Evolutionary conservation across 139 green algal species (phyloP), one percentile per base, ranked within the genome.

Genomic region (Picochlorum sp.): DNA sequence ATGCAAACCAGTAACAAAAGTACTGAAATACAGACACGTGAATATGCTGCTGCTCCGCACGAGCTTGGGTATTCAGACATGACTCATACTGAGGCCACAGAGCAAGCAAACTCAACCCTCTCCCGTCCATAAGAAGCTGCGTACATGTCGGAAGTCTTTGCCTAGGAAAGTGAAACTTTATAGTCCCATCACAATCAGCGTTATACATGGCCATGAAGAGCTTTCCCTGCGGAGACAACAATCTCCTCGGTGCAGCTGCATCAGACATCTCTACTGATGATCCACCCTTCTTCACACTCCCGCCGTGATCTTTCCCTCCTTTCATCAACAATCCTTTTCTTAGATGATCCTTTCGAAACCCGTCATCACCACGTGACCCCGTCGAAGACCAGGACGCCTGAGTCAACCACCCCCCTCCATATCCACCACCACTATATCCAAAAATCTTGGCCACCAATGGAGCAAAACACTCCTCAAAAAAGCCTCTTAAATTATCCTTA

Each of bases 381-480:
- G 6, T 11, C 34, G 34, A 11, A 11, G 34, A 41, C 34, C 34
- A 41, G 8, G 34, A 41, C 7, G 14, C 34, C 34, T 41, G 34
- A 41, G 1, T 13, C 34, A 41, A 41, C 34, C 34, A 41, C 34
- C 34, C 34, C 7, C 34, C 34, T 11, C 34, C 34, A 11, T 41
- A 41, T 41, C 74, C 82, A 9, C 74, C 69, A 50, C 86, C 80
- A 54, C 85, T 84, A 63, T 90, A 92, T 13, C 87, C 87, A 72
- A 94, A 94, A 3, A 90, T 63, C 2, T 75, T 74, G 61, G 80
- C 83, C 15, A 94, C 71, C 38, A 94, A 73, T 2, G 78, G 74
- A 0, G 82, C 73, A 32, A 94, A 91, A 59, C 78, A 90, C 49
- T 82, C 74, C 47, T 92, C 87, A 52, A 94, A 92, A 75, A 94